These are phyloP conservation scores for Aphanomyces cochlioides DNA, from an alignment of 352 stramenopile species.

Conservation along the genomic window DNA sequence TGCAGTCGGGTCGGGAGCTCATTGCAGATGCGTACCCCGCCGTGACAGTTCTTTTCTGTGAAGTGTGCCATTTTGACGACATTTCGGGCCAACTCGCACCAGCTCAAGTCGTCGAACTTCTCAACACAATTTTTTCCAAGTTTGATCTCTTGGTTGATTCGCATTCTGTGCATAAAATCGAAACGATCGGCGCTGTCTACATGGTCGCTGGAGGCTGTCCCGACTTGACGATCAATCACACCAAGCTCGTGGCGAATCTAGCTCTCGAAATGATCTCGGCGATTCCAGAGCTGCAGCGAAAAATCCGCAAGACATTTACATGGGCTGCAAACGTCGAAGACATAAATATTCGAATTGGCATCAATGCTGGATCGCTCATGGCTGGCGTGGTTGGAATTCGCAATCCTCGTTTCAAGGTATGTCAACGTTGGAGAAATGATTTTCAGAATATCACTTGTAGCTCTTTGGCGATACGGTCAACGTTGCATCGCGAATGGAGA, in stretches of 20 bases:
- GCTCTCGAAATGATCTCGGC: slow-evolving; percentile 55
- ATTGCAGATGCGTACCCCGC: slow-evolving; percentile 80
- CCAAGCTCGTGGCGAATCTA: slow-evolving; percentile 74
- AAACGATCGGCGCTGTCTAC: slow-evolving; percentile 88
- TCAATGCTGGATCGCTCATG: slow-evolving; percentile 83
- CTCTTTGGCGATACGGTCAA: slow-evolving; percentile 87
- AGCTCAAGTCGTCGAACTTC: slow-evolving; percentile 81
- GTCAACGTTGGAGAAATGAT: neutral
- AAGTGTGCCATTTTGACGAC: slow-evolving; percentile 83
- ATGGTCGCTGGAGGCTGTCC: slow-evolving; percentile 84
- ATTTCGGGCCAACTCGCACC: slow-evolving; percentile 73
- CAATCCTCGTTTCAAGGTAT: slow-evolving; percentile 74
- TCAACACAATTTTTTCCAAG: slow-evolving; percentile 88
- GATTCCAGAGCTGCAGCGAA: slow-evolving; percentile 69
- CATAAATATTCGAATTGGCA: slow-evolving; percentile 81
- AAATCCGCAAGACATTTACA: slow-evolving; percentile 58
- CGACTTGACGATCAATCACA: slow-evolving; percentile 63
- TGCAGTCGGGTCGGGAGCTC: slow-evolving; percentile 70
- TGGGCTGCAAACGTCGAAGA: slow-evolving; percentile 66
- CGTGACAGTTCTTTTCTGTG: slow-evolving; percentile 72
- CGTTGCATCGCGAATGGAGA: slow-evolving; percentile 82
- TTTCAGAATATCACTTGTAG: neutral
- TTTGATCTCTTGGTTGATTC: slow-evolving; percentile 86
- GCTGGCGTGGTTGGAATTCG: slow-evolving; percentile 79
- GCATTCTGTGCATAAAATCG: slow-evolving; percentile 87